Evolutionary conservation across 2,329 filamentous ascomycete species (phyloP).

Genomic region (Hypoxylon sp.): DNA sequence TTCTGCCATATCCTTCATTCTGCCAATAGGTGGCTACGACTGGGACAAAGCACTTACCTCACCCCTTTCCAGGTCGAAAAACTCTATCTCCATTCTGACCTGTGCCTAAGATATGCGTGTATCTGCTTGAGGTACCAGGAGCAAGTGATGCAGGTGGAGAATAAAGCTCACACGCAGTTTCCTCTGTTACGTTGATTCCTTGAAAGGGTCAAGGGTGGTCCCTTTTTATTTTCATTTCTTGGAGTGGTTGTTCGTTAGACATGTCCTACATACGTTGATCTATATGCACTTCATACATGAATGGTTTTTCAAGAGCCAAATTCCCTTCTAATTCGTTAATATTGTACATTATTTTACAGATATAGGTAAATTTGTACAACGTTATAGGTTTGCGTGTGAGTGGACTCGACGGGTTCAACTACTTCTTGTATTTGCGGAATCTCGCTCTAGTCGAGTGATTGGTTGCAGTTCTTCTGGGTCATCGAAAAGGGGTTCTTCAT

Average conservation of each 20-base stretch:
- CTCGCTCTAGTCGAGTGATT: constrained; percentile 28
- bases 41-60: constrained; percentile 17
- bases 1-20: constrained; percentile 3
- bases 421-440: background rate
- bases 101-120: constrained; percentile 5
- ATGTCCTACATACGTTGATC: constrained; percentile 1
- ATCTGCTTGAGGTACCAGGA: background rate
- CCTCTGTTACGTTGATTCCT: background rate
- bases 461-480: constrained; percentile 46
- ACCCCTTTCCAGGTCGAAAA: constrained; percentile 2
- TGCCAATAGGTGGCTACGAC: background rate
- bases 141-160: constrained; percentile 20
- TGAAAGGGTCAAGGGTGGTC: constrained; percentile 4
- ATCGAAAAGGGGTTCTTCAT: constrained; percentile 56
- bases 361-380: constrained; percentile 17
- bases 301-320: constrained; percentile 7
- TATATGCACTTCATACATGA: constrained; percentile 1
- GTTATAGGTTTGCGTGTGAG: constrained; percentile 1
- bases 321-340: constrained; percentile 4
- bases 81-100: background rate
- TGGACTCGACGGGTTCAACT: background rate
- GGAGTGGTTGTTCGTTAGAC: constrained; percentile 16
- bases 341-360: constrained; percentile 31
- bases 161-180: constrained; percentile 26
- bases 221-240: constrained; percentile 7